Conservation (phyloP, 163 green algal genomes). For the Prototheca wickerhamii region DNA sequence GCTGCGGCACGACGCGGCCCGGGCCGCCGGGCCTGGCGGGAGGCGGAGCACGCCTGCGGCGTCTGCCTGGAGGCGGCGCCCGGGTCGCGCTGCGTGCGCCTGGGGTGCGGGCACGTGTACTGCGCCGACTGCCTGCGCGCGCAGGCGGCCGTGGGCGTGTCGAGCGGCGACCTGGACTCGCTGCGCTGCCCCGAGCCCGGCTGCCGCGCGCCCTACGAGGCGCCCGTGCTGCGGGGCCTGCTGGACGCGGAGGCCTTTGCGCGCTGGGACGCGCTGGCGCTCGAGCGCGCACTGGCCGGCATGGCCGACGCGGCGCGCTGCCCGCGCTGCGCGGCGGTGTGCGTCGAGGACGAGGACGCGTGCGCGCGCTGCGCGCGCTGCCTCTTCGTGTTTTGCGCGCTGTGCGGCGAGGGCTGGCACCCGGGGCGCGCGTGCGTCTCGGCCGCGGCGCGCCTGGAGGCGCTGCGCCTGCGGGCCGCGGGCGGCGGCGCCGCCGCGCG, state of each 20-base stretch:
- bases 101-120: constrained; percentile 51
- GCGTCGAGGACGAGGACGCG: constrained; percentile 46
- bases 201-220: constrained; percentile 32
- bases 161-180: constrained; percentile 36
- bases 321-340: constrained; percentile 44
- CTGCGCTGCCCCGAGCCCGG: constrained; percentile 42
- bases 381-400: constrained; percentile 64
- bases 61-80: constrained; percentile 57
- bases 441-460: constrained; percentile 32
- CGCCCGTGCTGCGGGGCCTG: constrained; percentile 29
- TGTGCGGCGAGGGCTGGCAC: constrained; percentile 61
- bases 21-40: constrained; percentile 24
- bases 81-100: constrained; percentile 38
- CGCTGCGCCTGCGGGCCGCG: constrained; percentile 36
- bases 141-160: constrained; percentile 31
- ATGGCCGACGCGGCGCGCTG: constrained; percentile 68
- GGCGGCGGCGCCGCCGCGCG: constrained; percentile 16
- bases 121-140: constrained; percentile 44
- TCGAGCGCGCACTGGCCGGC: constrained; percentile 47
- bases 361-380: constrained; percentile 55
- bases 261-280: constrained; percentile 46
- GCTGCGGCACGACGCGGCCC: constrained; percentile 22
- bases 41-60: constrained; percentile 32
- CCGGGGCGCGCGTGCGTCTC: constrained; percentile 46
- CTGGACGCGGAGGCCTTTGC: constrained; percentile 27